These are phyloP conservation scores for Solanum peruvianum DNA, from an alignment of 257 asterid genomes.

Conservation along the genomic window DNA sequence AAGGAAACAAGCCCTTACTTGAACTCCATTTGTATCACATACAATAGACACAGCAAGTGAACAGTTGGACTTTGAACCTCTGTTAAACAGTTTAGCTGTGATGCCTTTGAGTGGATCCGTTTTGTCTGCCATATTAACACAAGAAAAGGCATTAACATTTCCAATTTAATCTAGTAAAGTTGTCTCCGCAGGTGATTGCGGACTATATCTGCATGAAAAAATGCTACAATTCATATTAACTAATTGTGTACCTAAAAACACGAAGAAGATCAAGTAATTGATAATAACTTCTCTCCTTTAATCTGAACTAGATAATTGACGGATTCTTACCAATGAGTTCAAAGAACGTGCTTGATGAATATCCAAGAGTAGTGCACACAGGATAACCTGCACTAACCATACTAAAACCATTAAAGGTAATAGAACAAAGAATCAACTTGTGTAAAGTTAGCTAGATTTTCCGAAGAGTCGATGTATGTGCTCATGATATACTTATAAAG, in stretches of 20 bases:
- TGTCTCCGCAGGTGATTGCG: background rate
- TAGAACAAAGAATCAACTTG: background rate
- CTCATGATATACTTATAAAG: background rate
- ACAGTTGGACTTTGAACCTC: slow-evolving; percentile 42
- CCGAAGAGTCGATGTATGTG: background rate
- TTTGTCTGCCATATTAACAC: slow-evolving; percentile 46
- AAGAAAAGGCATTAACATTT: slow-evolving; percentile 5
- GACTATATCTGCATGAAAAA: background rate
- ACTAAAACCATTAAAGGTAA: background rate
- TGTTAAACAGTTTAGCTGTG: slow-evolving; percentile 54
- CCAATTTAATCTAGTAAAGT: background rate
- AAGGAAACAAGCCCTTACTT: slow-evolving; percentile 32
- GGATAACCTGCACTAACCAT: slow-evolving; percentile 66
- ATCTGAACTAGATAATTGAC: slow-evolving; percentile 1
- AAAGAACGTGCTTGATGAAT: slow-evolving; percentile 42
- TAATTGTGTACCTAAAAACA: background rate
- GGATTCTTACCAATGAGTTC: slow-evolving; percentile 48
- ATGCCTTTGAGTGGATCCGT: slow-evolving; percentile 55
- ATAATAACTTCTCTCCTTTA: background rate
- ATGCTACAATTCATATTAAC: background rate
- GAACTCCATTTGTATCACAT: slow-evolving; percentile 56
- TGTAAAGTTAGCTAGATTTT: background rate
- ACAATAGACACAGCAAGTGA: slow-evolving; percentile 75
- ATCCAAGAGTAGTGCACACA: slow-evolving; percentile 77
- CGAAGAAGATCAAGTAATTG: background rate